Base-by-base conservation (phyloP, 345 rosid genomes). In the Eucalyptus tenuipes region DNA sequence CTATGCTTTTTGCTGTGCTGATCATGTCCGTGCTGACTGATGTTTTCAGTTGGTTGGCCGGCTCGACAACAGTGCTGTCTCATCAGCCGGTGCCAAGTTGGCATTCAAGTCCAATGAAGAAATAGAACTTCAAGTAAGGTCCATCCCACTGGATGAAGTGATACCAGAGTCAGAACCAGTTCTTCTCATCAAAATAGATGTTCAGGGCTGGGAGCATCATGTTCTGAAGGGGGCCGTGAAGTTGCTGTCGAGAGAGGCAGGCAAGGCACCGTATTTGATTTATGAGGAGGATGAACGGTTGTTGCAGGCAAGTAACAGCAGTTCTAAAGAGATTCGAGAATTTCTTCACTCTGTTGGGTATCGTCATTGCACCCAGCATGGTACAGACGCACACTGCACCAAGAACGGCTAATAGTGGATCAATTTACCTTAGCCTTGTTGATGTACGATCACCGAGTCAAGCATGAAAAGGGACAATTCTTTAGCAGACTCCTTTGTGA, bases 131-230 rank as follows among this genome's bases (percentile, higher is more conserved):
- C 97, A 96, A 94, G 97, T 98, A 55, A 95, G 94, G 91, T 89
- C 99, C 42, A 92, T 98, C 85, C 97, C 97, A 29, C 97, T 98
- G 24, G 99, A 97, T 45, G 94, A 97, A 85, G 89, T 98, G 42
- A 93, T 97, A 88, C 91, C 95, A 1, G 95, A 94, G 59, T 91
- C 95, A 8, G 94, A 94, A 87, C 89, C 92, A 7, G 95, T 98
- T 87, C 92, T 95, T 89, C 91, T 98, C 64, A 89, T 98, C 86
- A 97, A 98, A 92, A 94, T 97, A 75, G 99, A 98, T 85, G 99
- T 98, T 89, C 99, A 97, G 91, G 99, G 99, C 86, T 98, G 99
- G 99, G 99, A 98, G 90, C 93, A 94, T 91, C 99, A 97, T 85
- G 99, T 98, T 18, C 75, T 98, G 87, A 98, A 94, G 88, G 99